Evolutionary conservation across 2,329 filamentous ascomycete genomes (phyloP).

Genomic region (Botrytis fragariae): DNA sequence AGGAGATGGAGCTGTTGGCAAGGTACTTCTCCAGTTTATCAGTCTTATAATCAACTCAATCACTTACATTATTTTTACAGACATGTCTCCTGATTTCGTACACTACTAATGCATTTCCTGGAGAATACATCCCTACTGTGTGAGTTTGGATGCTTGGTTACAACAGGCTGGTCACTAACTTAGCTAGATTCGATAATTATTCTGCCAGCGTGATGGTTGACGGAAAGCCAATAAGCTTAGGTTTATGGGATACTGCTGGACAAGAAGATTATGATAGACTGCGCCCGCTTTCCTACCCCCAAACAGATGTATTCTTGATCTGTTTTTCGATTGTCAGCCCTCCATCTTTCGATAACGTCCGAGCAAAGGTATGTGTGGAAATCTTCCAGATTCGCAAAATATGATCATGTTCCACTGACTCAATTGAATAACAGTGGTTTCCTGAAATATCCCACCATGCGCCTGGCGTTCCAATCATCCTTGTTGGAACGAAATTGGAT

Average conservation of each 20-base stretch:
- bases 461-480: conserved; percentile 90
- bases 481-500: conserved; percentile 96
- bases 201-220: conserved; percentile 99
- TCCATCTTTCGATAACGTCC: conserved; percentile 97
- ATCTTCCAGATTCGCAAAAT: background rate
- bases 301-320: conserved; percentile 97
- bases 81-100: conserved; percentile 99
- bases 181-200: conserved; percentile 89
- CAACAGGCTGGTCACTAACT: conserved; percentile 24
- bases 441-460: conserved; percentile 97
- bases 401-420: conserved; percentile 19
- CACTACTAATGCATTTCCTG: conserved; percentile 99
- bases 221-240: conserved; percentile 94
- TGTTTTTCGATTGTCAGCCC: conserved; percentile 98
- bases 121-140: conserved; percentile 99
- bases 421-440: conserved; percentile 66
- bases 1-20: conserved; percentile 98
- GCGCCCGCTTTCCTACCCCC: conserved; percentile 91
- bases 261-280: conserved; percentile 98
- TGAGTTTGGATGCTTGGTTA: conserved; percentile 46
- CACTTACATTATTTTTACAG: conserved; percentile 47
- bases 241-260: conserved; percentile 96
- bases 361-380: conserved; percentile 75
- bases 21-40: conserved; percentile 57
- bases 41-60: background rate